Evolutionary conservation across 441 rosid genomes (phyloP).

Genomic region (Mallotus repandus): DNA sequence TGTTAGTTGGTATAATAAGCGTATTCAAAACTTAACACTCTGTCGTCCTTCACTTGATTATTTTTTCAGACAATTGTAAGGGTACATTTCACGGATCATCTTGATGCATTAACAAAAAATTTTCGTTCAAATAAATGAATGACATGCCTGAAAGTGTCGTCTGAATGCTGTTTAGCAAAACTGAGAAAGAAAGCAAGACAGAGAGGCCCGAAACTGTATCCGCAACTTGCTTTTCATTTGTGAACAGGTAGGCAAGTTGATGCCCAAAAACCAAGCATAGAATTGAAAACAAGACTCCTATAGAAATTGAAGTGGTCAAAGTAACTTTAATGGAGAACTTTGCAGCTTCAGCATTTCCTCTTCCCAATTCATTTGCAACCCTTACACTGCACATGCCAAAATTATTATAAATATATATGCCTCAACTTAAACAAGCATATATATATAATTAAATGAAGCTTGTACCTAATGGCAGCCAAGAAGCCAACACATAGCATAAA

Average conservation of each 20-base stretch:
- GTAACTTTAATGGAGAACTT: slow-evolving; percentile 52
- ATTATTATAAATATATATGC: not conserved
- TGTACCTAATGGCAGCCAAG: slow-evolving; percentile 52
- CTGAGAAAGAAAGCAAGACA: slow-evolving; percentile 50
- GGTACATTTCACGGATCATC: not conserved
- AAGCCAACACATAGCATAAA: slow-evolving; percentile 67
- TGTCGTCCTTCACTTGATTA: too few relatives aligned
- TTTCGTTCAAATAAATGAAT: not conserved
- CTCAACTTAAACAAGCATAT: too few relatives aligned
- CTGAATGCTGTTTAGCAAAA: slow-evolving; percentile 58
- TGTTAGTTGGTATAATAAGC: too few relatives aligned
- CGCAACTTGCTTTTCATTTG: slow-evolving; percentile 42
- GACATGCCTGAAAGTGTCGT: slow-evolving; percentile 53
- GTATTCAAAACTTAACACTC: too few relatives aligned
- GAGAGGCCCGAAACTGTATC: slow-evolving; percentile 45
- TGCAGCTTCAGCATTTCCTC: slow-evolving; percentile 54
- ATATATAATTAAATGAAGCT: not conserved
- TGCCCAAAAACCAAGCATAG: slow-evolving; percentile 46
- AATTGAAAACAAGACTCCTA: slow-evolving; percentile 42
- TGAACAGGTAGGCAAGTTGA: slow-evolving; percentile 45
- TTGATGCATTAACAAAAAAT: too few relatives aligned
- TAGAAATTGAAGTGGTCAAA: slow-evolving; percentile 30
- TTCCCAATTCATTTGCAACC: slow-evolving; percentile 73
- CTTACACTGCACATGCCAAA: slow-evolving; percentile 41
- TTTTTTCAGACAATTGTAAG: too few relatives aligned